Evolutionary conservation across 345 rosid species (phyloP).

Genomic region (Eucalyptus guilfoylei): DNA sequence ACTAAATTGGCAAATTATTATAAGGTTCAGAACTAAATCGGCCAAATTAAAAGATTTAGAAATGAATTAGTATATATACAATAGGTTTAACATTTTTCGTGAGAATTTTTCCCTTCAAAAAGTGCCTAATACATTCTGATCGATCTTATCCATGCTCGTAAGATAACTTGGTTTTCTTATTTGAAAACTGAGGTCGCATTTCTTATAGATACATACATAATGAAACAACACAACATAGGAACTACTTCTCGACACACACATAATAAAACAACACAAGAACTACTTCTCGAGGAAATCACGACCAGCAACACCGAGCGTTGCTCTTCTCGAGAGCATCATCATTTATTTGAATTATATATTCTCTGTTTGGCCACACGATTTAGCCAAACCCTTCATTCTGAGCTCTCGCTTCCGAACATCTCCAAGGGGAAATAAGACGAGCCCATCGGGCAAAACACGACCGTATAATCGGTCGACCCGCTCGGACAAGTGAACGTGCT

Average conservation of each 20-base stretch:
- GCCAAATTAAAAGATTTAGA: no score
- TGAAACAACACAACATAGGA: neutral
- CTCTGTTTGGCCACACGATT: neutral
- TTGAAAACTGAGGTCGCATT: neutral
- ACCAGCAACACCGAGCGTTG: neutral
- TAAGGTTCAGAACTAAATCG: fast-evolving
- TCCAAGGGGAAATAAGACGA: slow-evolving; percentile 2
- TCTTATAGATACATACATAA: neutral
- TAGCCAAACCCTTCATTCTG: neutral
- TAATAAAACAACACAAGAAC: neutral
- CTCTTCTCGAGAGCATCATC: neutral
- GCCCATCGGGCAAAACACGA: slow-evolving; percentile 11
- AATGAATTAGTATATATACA: neutral
- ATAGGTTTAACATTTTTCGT: no score
- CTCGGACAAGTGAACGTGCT: neutral
- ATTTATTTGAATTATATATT: neutral
- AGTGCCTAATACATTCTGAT: neutral
- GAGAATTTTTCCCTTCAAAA: neutral
- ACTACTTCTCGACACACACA: neutral
- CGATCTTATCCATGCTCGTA: neutral
- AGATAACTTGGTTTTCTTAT: neutral
- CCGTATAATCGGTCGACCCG: neutral
- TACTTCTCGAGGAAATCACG: neutral
- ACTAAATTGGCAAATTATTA: neutral
- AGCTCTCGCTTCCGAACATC: neutral